A percentile compares a stretch with the other conserved stretches of the same genome.
Evolutionary conservation across 352 stramenopile species (phyloP).

Genomic region (Phytophthora ramorum): DNA sequence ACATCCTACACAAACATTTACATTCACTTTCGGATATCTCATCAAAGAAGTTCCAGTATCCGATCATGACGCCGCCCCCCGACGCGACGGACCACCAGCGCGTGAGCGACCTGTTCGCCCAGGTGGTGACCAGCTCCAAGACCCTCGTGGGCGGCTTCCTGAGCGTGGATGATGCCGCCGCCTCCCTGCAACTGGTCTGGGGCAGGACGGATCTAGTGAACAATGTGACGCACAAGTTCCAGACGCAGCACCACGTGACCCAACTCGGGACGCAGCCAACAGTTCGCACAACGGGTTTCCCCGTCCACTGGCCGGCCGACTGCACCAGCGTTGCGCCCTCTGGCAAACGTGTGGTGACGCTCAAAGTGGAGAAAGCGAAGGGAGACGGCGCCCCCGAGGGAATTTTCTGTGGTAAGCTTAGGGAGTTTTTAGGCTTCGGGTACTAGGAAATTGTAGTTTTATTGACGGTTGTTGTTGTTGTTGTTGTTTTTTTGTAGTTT

Average conservation of each 20-base stretch:
- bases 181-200: conserved; percentile 66
- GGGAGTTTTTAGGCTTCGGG: conserved; percentile 5
- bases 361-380: conserved; percentile 64
- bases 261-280: conserved; percentile 23
- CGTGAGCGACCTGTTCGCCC: conserved; percentile 51
- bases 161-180: conserved; percentile 17
- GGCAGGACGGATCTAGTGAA: conserved; percentile 67
- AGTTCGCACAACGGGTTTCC: conserved; percentile 47
- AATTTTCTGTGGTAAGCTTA: conserved; percentile 50
- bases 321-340: conserved; percentile 68
- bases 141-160: conserved; percentile 59
- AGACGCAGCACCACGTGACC: conserved; percentile 58
- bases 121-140: conserved; percentile 59
- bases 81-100: conserved; percentile 32
- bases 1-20: too few species aligned
- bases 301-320: conserved; percentile 45
- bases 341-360: conserved; percentile 52
- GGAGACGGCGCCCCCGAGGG: conserved; percentile 41
- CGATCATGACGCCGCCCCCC: conserved; percentile 1
- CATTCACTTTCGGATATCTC: neutral
- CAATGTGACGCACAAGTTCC: conserved; percentile 60
- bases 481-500: conserved; percentile 39
- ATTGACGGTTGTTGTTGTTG: neutral
- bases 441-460: neutral
- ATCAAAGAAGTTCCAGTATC: neutral